Conservation (phyloP, 192 early-diverging fungal species). For the Gonapodya sp. region DNA sequence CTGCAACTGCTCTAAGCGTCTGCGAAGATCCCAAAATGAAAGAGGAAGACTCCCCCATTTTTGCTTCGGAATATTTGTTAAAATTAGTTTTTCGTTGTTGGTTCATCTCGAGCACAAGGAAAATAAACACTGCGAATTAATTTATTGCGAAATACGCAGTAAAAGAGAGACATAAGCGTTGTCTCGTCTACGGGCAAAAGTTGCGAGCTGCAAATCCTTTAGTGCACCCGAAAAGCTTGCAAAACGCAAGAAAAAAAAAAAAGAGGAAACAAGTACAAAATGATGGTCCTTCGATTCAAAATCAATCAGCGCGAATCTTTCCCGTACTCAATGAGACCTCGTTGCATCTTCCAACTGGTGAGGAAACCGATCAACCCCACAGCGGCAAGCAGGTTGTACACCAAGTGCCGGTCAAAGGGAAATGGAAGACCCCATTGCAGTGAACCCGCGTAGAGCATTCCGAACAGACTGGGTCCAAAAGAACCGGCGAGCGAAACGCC, state of each 20-base stretch:
- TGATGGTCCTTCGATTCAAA: not conserved
- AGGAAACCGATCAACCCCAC: not conserved
- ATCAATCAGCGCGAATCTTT: not conserved
- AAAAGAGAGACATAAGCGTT: too few relatives aligned
- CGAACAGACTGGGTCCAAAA: not conserved
- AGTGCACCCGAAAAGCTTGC: too few relatives aligned
- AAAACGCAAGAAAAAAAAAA: not conserved
- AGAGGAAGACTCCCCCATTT: not conserved
- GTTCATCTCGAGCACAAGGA: too few relatives aligned
- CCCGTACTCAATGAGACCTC: not conserved
- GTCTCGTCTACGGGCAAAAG: too few relatives aligned
- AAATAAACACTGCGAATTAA: too few relatives aligned
- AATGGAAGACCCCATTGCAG: not conserved
- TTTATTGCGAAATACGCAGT: too few relatives aligned
- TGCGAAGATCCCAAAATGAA: not conserved
- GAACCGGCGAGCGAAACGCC: not conserved
- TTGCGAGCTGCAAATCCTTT: too few relatives aligned
- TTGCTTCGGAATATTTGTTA: too few relatives aligned
- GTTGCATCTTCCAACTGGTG: not conserved
- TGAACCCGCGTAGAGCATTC: not conserved
- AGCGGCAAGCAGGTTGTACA: not conserved
- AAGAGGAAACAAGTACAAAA: not conserved
- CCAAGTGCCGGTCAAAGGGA: not conserved
- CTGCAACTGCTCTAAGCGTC: too few relatives aligned
- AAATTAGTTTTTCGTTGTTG: too few relatives aligned